A percentile compares a stretch with the other conserved stretches of the same genome.
Evolutionary conservation across 208 protist species (phyloP).

Genomic region (Tetramitus jugosus): DNA sequence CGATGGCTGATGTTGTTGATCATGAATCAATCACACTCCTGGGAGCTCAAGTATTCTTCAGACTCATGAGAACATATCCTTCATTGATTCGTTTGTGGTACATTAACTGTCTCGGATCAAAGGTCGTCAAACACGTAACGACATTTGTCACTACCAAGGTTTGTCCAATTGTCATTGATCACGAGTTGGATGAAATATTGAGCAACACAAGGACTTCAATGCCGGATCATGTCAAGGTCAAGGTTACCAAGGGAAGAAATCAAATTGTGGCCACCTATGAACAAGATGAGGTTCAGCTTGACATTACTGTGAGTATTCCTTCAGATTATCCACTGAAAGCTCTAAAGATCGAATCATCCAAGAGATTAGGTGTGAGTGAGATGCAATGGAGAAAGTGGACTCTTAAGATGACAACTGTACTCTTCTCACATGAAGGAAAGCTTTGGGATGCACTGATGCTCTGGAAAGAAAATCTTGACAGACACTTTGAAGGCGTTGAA

Average conservation of each 20-base stretch:
- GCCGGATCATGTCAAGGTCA: background rate
- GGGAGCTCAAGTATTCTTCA: background rate
- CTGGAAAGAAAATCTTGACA: slow-evolving; percentile 61
- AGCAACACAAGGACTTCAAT: background rate
- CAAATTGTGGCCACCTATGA: slow-evolving; percentile 16
- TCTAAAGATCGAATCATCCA: background rate
- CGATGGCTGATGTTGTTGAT: no score
- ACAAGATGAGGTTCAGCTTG: slow-evolving; percentile 8
- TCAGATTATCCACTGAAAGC: slow-evolving; percentile 13
- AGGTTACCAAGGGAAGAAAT: background rate
- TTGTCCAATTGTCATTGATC: background rate
- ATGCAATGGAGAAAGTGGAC: slow-evolving; percentile 72
- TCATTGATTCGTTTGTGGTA: background rate
- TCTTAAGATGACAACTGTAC: slow-evolving; percentile 68
- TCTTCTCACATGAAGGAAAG: slow-evolving; percentile 60
- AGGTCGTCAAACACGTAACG: background rate
- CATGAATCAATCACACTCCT: background rate
- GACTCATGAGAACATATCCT: background rate
- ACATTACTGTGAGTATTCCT: background rate
- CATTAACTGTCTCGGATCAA: background rate
- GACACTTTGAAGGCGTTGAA: slow-evolving; percentile 71
- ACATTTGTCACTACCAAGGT: background rate
- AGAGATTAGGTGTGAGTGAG: slow-evolving; percentile 48
- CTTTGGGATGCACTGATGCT: slow-evolving; percentile 49
- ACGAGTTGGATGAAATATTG: background rate